These are phyloP conservation scores for Aspergillus taichungensis DNA, from an alignment of 495 filamentous ascomycete genomes.

Conservation along the genomic window DNA sequence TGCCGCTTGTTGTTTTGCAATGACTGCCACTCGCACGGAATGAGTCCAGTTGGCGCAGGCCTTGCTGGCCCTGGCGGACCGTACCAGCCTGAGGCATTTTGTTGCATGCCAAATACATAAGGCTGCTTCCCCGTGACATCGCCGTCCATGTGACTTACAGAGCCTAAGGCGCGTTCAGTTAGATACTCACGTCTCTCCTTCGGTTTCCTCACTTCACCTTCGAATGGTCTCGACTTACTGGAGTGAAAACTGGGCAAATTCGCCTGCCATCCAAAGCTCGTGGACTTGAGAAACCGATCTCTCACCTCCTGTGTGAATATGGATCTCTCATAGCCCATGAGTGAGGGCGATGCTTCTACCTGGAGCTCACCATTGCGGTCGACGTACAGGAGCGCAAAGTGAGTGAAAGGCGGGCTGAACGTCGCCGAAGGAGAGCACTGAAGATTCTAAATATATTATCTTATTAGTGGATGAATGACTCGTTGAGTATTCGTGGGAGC, in stretches of 20 bases:
- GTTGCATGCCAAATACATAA: slow-evolving; percentile 10
- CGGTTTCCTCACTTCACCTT: neutral
- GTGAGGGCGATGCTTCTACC: slow-evolving; percentile 25
- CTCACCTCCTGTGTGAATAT: slow-evolving; percentile 36
- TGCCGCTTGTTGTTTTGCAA: slow-evolving; percentile 22
- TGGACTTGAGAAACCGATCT: slow-evolving; percentile 27
- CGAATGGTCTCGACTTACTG: slow-evolving; percentile 12
- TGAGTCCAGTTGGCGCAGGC: slow-evolving; percentile 14
- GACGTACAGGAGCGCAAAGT: slow-evolving; percentile 34
- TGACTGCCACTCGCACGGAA: slow-evolving; percentile 33
- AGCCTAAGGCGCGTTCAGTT: slow-evolving; percentile 2
- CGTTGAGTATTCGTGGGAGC: neutral
- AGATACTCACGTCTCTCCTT: neutral
- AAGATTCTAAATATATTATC: slow-evolving; percentile 9
- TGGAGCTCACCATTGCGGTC: slow-evolving; percentile 30
- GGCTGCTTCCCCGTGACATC: slow-evolving; percentile 5
- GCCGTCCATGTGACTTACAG: slow-evolving; percentile 4
- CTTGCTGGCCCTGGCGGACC: slow-evolving; percentile 7
- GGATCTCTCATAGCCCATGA: slow-evolving; percentile 24
- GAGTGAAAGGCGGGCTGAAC: slow-evolving; percentile 22
- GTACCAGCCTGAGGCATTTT: slow-evolving; percentile 12
- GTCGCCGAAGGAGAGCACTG: slow-evolving; percentile 10
- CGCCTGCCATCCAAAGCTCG: slow-evolving; percentile 13
- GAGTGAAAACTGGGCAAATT: slow-evolving; percentile 10
- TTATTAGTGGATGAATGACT: slow-evolving; percentile 1